A percentile compares a stretch with the other conserved stretches of the same genome.
phyloP scores from a whole-genome alignment of 2,329 filamentous ascomycete genomes.

The Paecilomyces sp. region DNA sequence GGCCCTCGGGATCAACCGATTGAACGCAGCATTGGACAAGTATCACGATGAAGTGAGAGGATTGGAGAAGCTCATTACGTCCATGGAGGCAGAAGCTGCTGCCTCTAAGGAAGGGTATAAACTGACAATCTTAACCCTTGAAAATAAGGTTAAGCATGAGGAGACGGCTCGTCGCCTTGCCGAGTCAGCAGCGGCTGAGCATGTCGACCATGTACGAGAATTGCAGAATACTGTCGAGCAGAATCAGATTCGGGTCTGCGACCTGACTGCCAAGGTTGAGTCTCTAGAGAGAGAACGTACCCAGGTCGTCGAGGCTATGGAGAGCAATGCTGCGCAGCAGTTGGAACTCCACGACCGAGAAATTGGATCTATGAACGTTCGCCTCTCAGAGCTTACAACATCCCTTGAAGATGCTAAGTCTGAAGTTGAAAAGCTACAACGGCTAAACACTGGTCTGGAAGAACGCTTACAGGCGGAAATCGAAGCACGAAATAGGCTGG shows the following conservation, averaged over 20 bases:
- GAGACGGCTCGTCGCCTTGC: conserved; percentile 24
- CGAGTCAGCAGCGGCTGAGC: conserved; percentile 27
- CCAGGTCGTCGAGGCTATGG: conserved; percentile 13
- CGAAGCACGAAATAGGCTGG: conserved; percentile 25
- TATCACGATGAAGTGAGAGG: conserved; percentile 37
- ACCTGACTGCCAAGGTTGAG: conserved; percentile 27
- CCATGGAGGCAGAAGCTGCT: conserved; percentile 33
- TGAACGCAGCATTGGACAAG: conserved; percentile 35
- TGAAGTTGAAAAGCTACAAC: conserved; percentile 29
- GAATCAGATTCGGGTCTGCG: conserved; percentile 26
- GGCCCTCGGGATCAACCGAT: conserved; percentile 32
- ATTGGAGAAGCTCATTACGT: conserved; percentile 35
- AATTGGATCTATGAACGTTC: conserved; percentile 32
- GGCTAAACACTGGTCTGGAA: conserved; percentile 28
- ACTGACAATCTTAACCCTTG: conserved; percentile 25
- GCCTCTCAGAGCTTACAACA: conserved; percentile 33
- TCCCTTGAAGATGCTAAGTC: conserved; percentile 28
- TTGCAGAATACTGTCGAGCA: conserved; percentile 26
- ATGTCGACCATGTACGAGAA: conserved; percentile 28
- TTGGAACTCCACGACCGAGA: conserved; percentile 25
- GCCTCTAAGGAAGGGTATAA: conserved; percentile 19
- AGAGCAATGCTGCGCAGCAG: conserved; percentile 16
- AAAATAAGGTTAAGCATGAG: conserved; percentile 26
- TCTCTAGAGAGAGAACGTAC: conserved; percentile 24
- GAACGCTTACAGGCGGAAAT: conserved; percentile 29